Percentiles rank a stretch among this genome's conserved stretches.
These are phyloP conservation scores for Ophiostoma angusticollis DNA, from an alignment of 2,329 filamentous ascomycete species.

Conservation along the genomic window DNA sequence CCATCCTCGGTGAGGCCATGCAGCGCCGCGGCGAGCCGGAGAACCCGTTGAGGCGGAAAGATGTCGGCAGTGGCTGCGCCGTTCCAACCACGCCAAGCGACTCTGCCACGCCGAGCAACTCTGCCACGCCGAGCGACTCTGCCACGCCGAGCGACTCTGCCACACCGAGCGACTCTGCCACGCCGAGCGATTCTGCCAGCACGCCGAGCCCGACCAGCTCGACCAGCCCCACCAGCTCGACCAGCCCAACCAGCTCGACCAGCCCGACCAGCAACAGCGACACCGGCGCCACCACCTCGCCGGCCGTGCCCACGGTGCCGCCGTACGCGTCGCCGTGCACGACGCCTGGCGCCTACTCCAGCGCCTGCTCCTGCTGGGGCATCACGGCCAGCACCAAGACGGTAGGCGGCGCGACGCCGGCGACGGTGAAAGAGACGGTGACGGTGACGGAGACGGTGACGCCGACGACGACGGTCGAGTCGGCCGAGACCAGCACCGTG, in stretches of 20 bases:
- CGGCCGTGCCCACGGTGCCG: conserved; percentile 9
- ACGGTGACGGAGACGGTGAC: background rate
- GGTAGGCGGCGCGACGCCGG: conserved; percentile 1
- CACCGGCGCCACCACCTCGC: too few species aligned
- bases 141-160: too few species aligned
- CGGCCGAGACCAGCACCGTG: background rate
- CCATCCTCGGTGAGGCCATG: too few species aligned
- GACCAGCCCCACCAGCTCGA: too few species aligned
- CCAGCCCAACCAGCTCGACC: background rate
- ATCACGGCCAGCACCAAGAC: conserved; percentile 10
- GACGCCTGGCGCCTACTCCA: conserved; percentile 13
- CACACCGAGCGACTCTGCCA: too few species aligned
- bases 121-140: too few species aligned
- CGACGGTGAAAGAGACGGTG: conserved; percentile 1
- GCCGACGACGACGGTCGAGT: background rate
- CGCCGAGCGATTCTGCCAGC: too few species aligned
- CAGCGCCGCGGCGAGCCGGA: background rate
- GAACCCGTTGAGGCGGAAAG: background rate
- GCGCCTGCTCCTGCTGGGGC: conserved; percentile 20
- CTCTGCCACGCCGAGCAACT: too few species aligned
- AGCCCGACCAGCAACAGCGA: background rate
- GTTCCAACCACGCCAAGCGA: too few species aligned
- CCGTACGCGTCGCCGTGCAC: conserved; percentile 18
- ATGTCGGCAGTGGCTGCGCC: too few species aligned
- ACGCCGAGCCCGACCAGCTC: too few species aligned